Percentiles rank a stretch among this genome's conserved stretches.
Evolutionary conservation across 176 grass and related monocot species (phyloP).

Genomic region (Ensete ventricosum): DNA sequence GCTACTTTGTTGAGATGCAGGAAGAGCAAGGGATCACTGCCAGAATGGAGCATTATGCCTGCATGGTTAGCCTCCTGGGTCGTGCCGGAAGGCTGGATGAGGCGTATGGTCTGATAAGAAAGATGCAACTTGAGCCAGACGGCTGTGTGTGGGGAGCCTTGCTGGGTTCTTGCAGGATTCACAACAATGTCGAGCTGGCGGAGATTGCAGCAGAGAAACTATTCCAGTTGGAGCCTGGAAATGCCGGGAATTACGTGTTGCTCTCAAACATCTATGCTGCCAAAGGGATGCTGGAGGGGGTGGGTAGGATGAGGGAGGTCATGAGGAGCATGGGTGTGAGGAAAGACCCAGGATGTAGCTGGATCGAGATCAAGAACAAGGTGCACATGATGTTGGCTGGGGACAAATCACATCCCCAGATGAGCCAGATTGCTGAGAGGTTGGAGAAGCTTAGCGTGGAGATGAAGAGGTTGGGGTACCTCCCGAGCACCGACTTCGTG

Average conservation of each 20-base stretch:
- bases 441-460: slow-evolving; percentile 43
- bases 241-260: slow-evolving; percentile 66
- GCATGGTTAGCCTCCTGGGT: slow-evolving; percentile 62
- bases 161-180: slow-evolving; percentile 53
- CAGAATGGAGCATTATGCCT: slow-evolving; percentile 62
- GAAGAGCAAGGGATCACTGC: slow-evolving; percentile 31
- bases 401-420: slow-evolving; percentile 57
- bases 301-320: slow-evolving; percentile 41
- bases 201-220: slow-evolving; percentile 60
- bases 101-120: slow-evolving; percentile 47
- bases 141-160: slow-evolving; percentile 64
- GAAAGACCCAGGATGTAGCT: slow-evolving; percentile 68
- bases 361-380: slow-evolving; percentile 71
- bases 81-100: slow-evolving; percentile 52
- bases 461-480: slow-evolving; percentile 60
- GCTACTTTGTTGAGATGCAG: slow-evolving; percentile 50
- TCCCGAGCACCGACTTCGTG: slow-evolving; percentile 53
- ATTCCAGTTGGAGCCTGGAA: slow-evolving; percentile 51
- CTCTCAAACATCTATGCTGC: slow-evolving; percentile 77
- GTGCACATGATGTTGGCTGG: slow-evolving; percentile 70
- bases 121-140: slow-evolving; percentile 56
- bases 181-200: slow-evolving; percentile 39
- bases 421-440: slow-evolving; percentile 37
- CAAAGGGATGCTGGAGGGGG: slow-evolving; percentile 62
- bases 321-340: slow-evolving; percentile 54